Evolutionary conservation across 305 asterid genomes (phyloP).

Genomic region (Fraxinus albicans): DNA sequence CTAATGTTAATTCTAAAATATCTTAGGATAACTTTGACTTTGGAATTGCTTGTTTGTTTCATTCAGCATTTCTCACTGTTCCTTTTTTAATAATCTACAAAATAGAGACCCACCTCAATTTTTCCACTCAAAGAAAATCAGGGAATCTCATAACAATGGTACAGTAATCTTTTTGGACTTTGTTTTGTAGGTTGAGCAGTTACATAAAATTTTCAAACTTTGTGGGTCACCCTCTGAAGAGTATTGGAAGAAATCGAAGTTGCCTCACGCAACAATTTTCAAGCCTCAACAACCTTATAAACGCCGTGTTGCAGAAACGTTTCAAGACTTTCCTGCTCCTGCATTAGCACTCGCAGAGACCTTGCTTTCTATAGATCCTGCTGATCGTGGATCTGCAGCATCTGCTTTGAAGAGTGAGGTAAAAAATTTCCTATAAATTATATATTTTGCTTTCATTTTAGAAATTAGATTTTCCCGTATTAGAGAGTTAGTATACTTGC

Average conservation of each 20-base stretch:
- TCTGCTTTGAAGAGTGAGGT: conserved; percentile 85
- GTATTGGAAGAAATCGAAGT: conserved; percentile 86
- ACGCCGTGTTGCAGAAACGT: conserved; percentile 77
- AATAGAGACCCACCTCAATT: not conserved
- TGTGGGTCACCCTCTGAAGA: conserved; percentile 94
- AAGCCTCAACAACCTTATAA: conserved; percentile 92
- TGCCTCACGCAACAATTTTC: conserved; percentile 82
- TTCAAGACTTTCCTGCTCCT: conserved; percentile 74
- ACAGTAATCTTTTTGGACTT: conserved; percentile 11
- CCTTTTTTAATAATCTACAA: not conserved
- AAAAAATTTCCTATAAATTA: conserved; percentile 20
- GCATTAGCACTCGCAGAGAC: conserved; percentile 70
- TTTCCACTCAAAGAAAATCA: conserved; percentile 2
- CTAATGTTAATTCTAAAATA: not conserved
- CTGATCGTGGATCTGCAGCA: conserved; percentile 76
- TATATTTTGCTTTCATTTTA: conserved; percentile 11
- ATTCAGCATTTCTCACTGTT: not conserved
- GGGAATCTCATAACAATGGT: conserved; percentile 3
- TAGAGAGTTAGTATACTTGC: not conserved
- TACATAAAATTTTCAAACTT: conserved; percentile 86
- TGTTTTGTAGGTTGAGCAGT: conserved; percentile 73
- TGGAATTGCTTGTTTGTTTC: not conserved
- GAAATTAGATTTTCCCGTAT: not conserved
- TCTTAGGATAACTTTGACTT: not conserved
- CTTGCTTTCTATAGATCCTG: conserved; percentile 76